Base-by-base conservation (phyloP, 1,284 basidiomycete genomes). In the Cryptococcus jaspeensis region DNA sequence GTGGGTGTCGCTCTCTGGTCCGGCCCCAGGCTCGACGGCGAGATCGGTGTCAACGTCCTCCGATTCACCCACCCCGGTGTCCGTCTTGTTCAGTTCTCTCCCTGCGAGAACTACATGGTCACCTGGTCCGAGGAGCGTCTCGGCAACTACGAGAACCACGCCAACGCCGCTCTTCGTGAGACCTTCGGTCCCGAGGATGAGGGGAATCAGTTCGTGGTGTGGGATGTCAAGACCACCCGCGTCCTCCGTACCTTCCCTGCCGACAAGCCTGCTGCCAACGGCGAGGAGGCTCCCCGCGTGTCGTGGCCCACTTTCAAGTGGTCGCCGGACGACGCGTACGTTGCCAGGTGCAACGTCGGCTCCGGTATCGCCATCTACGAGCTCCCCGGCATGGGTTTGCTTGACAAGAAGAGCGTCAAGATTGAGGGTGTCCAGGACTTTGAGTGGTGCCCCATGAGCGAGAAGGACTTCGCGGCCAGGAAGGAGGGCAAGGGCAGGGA, bases 41-140 rank as follows among this genome's bases (percentile, higher is more conserved):
- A 69, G 16, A 69, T 72, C 51, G 73, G 73, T 49, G 73, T 75
- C 68, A 72, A 75, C 62, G 66, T 73, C 25, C 64, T 75, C 43
- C 89, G 92, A 58, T 97, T 97, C 75, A 91, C 92, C 36, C 96
- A 99, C 78, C 93, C 94, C 11, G 84, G 95, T 59, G 93, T 95
- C 67, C 92, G 94, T 76, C 83, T 99, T 46, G 88, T 99, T 71
- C 94, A 98, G 80, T 99, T 99, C 79, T 98, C 94, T 28, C 94
- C 96, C 5, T 90, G 90, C 81, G 96, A 99, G 79, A 87, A 91
- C 64, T 99, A 96, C 80, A 81, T 99, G 64, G 91, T 97, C 69
- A 99, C 96, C 42, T 99, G 95, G 92, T 97, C 96, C 8, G 89
- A 93, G 67, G 92, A 97, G 67, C 87, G 94, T 20, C 95, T 99